A percentile compares a stretch with the other conserved stretches of the same genome.
Conservation (phyloP, 192 early-diverging fungal species). For the Allomyces macrogynus region DNA sequence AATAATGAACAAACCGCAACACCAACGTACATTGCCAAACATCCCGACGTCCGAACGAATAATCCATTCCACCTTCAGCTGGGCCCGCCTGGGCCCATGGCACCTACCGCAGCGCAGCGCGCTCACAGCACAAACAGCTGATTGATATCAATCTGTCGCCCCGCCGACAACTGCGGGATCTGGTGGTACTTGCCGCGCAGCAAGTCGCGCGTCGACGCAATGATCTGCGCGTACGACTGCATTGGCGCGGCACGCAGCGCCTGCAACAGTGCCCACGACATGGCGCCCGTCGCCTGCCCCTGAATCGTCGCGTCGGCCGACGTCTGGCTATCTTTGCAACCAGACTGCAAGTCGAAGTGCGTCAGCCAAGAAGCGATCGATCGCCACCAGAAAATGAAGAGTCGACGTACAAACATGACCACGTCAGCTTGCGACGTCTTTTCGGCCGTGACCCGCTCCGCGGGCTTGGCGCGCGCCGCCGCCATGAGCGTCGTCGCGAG, state of each 20-base stretch:
- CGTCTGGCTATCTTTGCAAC: conserved; percentile 47
- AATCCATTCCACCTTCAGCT: no score
- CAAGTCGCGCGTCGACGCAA: not conserved
- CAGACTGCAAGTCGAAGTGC: conserved; percentile 6
- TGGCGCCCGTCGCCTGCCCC: conserved; percentile 41
- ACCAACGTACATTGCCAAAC: no score
- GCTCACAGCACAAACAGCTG: conserved; percentile 1
- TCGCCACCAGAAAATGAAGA: no score
- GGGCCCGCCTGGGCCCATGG: no score
- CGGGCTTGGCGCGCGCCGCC: no score
- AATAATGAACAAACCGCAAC: no score
- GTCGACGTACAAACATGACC: conserved; percentile 24
- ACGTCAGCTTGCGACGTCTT: conserved; percentile 28
- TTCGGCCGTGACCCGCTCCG: not conserved
- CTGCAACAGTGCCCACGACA: conserved; percentile 33
- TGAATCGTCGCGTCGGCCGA: conserved; percentile 43
- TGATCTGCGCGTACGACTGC: not conserved
- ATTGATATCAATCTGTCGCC: not conserved
- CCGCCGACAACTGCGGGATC: not conserved
- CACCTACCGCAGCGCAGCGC: conserved; percentile 7
- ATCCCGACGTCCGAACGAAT: no score
- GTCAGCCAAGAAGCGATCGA: no score
- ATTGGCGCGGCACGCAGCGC: not conserved
- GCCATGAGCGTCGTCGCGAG: no score
- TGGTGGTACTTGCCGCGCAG: not conserved